Evolutionary conservation across 2,329 filamentous ascomycete species (phyloP).

Genomic region (Niveomyces coronatus): DNA sequence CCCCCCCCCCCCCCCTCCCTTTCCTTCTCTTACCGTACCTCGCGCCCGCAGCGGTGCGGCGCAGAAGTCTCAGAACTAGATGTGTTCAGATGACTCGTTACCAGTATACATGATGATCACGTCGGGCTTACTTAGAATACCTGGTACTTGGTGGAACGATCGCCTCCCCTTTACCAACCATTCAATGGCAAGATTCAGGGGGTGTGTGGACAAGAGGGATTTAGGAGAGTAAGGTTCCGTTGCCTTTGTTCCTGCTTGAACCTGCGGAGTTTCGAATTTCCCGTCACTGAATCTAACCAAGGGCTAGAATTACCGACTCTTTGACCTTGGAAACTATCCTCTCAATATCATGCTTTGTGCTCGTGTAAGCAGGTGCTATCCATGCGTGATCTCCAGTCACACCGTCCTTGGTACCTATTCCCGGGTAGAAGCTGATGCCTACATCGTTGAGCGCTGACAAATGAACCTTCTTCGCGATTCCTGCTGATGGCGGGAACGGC

Average conservation of each 20-base stretch:
- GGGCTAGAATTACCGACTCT: constrained; percentile 9
- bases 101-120: neutral
- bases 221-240: neutral
- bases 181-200: neutral
- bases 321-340: constrained; percentile 13
- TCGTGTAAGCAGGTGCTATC: constrained; percentile 34
- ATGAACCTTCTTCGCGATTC: constrained; percentile 16
- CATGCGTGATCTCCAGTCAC: constrained; percentile 16
- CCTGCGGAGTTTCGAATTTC: neutral
- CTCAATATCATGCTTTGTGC: constrained; percentile 16
- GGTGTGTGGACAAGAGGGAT: neutral
- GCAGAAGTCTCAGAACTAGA: neutral
- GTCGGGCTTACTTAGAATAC: neutral
- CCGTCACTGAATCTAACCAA: neutral
- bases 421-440: constrained; percentile 37
- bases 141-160: neutral
- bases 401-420: constrained; percentile 16
- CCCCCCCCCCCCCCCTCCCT: too few species aligned
- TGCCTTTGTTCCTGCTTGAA: neutral
- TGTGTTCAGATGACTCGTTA: neutral
- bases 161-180: neutral
- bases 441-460: constrained; percentile 31
- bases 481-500: constrained; percentile 21
- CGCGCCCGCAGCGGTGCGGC: neutral
- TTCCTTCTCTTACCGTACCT: neutral